These are phyloP conservation scores for Citrus cavaleriei DNA, from an alignment of 345 rosid species.

Conservation along the genomic window DNA sequence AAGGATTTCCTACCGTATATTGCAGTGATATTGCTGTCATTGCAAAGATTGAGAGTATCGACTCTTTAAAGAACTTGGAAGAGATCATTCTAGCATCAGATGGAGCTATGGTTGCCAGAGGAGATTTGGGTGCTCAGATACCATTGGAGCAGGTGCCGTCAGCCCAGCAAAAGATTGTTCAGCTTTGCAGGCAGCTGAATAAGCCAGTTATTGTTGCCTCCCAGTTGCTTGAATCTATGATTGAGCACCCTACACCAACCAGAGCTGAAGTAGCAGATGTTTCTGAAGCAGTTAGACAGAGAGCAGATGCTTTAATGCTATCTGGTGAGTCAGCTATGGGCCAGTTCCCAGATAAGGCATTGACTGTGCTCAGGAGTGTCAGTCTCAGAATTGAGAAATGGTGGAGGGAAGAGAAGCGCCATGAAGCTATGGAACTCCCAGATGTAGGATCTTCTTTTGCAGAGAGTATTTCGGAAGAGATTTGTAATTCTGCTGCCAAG, in stretches of 20 bases:
- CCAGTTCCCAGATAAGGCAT: conserved; percentile 94
- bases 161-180: conserved; percentile 84
- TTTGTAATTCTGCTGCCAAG: conserved; percentile 94
- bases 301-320: conserved; percentile 97
- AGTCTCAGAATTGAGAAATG: conserved; percentile 93
- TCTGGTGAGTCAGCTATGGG: conserved; percentile 99
- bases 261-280: conserved; percentile 99
- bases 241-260: conserved; percentile 98
- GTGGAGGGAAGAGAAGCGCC: conserved; percentile 97
- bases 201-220: conserved; percentile 98
- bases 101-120: conserved; percentile 99
- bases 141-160: conserved; percentile 99
- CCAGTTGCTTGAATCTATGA: conserved; percentile 96
- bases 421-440: conserved; percentile 74
- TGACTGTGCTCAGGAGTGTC: conserved; percentile 86
- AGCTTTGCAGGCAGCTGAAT: conserved; percentile 83
- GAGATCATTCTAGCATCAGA: conserved; percentile 87
- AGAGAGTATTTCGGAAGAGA: conserved; percentile 88
- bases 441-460: conserved; percentile 66
- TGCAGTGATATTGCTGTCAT: conserved; percentile 83
- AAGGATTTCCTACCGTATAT: background rate
- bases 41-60: conserved; percentile 96
- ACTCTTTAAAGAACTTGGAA: conserved; percentile 85
- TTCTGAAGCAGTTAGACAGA: conserved; percentile 97
- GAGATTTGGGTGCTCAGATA: conserved; percentile 97